phyloP scores from a whole-genome alignment of 2,329 filamentous ascomycete species.

The Botrytis squamosa region DNA sequence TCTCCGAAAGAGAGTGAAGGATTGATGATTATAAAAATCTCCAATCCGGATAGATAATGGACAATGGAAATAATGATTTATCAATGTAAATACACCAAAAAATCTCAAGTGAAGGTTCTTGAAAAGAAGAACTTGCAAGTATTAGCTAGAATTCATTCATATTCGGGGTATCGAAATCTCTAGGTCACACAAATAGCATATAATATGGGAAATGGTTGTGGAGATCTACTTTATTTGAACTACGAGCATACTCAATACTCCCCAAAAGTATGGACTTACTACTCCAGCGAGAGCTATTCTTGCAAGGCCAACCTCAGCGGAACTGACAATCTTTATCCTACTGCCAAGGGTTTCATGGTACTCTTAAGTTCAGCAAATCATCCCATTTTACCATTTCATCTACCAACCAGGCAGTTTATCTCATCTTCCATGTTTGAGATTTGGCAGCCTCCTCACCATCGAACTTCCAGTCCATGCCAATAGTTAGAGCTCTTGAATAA shows the following conservation, averaged over 20 bases:
- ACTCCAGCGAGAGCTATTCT: not conserved
- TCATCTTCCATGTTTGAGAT: constrained; percentile 40
- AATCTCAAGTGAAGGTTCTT: not conserved
- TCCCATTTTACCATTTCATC: not conserved
- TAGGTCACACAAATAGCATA: not conserved
- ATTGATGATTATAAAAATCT: not conserved
- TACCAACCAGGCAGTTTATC: constrained; percentile 24
- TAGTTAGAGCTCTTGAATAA: constrained; percentile 66
- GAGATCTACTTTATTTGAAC: not conserved
- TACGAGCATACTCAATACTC: not conserved
- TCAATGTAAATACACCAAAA: not conserved
- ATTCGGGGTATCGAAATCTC: not conserved
- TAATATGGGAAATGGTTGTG: not conserved
- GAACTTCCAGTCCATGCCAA: constrained; percentile 60
- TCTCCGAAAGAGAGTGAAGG: not conserved
- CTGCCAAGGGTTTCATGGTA: not conserved
- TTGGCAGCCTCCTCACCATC: constrained; percentile 30
- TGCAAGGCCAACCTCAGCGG: not conserved
- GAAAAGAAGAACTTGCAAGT: not conserved
- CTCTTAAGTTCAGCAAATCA: not conserved
- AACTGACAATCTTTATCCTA: not conserved
- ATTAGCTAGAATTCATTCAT: not conserved
- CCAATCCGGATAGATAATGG: not conserved
- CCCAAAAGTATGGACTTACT: not conserved
- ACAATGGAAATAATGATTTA: not conserved